Conservation (phyloP, 768 basidiomycete species). For the Cystofilobasidium macerans region DNA sequence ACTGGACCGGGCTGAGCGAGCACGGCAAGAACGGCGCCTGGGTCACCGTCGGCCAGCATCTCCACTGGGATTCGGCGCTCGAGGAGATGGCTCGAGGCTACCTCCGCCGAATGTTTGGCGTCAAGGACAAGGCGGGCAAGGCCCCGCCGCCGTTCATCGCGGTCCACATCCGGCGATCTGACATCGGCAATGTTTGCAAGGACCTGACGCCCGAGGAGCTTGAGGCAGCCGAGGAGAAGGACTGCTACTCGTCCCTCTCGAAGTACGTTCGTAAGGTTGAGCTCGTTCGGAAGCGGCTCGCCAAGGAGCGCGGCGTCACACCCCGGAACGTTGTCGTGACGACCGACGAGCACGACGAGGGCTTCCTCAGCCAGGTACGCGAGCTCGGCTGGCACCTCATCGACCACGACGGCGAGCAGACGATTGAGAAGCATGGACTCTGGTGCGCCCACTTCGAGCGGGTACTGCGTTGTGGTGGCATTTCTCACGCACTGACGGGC, state of each 20-base stretch:
- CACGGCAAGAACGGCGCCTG: conserved; percentile 24
- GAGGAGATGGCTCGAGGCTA: conserved; percentile 28
- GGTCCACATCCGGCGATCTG: conserved; percentile 26
- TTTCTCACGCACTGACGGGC: not conserved
- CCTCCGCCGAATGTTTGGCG: conserved; percentile 26
- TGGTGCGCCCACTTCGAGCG: conserved; percentile 6
- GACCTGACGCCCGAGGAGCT: conserved; percentile 22
- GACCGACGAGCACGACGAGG: conserved; percentile 28
- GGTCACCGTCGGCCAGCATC: conserved; percentile 26
- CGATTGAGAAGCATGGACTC: conserved; percentile 26
- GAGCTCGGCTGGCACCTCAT: conserved; percentile 25
- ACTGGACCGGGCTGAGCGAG: conserved; percentile 25
- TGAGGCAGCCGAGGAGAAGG: conserved; percentile 20
- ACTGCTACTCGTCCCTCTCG: conserved; percentile 25
- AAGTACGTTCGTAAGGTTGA: conserved; percentile 24
- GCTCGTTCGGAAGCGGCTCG: conserved; percentile 16
- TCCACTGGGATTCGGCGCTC: conserved; percentile 22
- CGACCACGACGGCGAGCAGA: conserved; percentile 26
- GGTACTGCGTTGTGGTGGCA: not conserved
- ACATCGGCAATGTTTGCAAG: conserved; percentile 24
- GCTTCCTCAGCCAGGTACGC: conserved; percentile 22
- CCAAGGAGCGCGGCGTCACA: conserved; percentile 9
- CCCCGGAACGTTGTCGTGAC: conserved; percentile 22
- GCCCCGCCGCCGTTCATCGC: conserved; percentile 26
- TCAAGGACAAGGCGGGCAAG: conserved; percentile 23